Conservation (phyloP, 2,329 filamentous ascomycete genomes). For the Sclerotiophoma versabilis region DNA sequence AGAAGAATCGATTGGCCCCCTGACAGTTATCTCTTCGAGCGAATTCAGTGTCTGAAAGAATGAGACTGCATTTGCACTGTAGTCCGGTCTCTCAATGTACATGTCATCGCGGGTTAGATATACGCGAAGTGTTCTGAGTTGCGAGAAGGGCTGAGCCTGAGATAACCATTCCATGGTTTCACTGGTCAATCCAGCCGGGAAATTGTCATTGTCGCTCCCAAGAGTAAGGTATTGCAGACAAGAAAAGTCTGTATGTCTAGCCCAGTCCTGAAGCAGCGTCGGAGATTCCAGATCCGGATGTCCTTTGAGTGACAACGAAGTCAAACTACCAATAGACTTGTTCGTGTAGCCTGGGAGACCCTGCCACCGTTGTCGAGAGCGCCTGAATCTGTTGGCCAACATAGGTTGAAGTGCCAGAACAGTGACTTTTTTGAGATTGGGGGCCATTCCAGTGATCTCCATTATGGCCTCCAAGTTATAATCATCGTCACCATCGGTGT, state of each 20-base stretch:
- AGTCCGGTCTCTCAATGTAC: conserved; percentile 21
- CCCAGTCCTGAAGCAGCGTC: conserved; percentile 22
- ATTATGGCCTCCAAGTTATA: neutral
- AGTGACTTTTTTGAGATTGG: conserved; percentile 28
- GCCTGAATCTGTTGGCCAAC: neutral
- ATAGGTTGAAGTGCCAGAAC: conserved; percentile 6
- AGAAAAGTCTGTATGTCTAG: conserved; percentile 27
- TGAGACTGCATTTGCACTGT: conserved; percentile 25
- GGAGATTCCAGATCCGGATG: neutral
- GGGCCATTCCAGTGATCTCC: conserved; percentile 22
- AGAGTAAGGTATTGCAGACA: conserved; percentile 26
- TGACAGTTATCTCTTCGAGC: conserved; percentile 24
- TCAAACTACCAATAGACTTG: conserved; percentile 18
- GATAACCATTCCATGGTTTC: conserved; percentile 28
- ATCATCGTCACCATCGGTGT: neutral
- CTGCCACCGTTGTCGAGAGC: conserved; percentile 17
- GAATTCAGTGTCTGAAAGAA: conserved; percentile 26
- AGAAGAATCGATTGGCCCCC: conserved; percentile 19
- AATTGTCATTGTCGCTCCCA: conserved; percentile 4
- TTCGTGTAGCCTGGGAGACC: conserved; percentile 25
- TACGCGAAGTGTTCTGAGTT: neutral
- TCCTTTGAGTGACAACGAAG: conserved; percentile 24
- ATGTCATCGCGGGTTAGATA: conserved; percentile 17
- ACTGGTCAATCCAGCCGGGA: conserved; percentile 15
- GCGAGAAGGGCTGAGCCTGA: conserved; percentile 16